These are phyloP conservation scores for Polygonum maritimum DNA, from an alignment of 148 eudicot genomes.

Conservation along the genomic window DNA sequence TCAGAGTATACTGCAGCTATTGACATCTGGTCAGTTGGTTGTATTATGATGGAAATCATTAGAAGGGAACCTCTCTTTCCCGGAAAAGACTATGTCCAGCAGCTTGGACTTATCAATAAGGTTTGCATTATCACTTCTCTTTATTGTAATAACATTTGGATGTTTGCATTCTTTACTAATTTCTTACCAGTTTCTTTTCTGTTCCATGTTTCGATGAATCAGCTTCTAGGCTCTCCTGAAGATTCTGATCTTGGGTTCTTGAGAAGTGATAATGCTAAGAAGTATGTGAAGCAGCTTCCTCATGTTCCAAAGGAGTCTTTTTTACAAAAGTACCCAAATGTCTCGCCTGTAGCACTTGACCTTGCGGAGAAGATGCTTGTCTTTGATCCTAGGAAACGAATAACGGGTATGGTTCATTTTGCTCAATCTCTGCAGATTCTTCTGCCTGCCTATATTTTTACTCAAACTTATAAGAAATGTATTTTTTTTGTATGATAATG, in stretches of 20 bases:
- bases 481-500: neutral
- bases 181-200: neutral
- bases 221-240: conserved; percentile 90
- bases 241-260: conserved; percentile 92
- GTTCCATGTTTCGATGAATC: neutral
- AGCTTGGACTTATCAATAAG: conserved; percentile 77
- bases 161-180: neutral
- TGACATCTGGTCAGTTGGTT: conserved; percentile 98
- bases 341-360: conserved; percentile 73
- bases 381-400: conserved; percentile 92
- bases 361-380: conserved; percentile 93
- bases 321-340: conserved; percentile 54
- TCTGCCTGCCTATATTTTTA: neutral
- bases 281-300: conserved; percentile 78
- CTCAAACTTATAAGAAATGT: neutral
- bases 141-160: neutral
- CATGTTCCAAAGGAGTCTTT: conserved; percentile 57
- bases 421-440: neutral
- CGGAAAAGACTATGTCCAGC: conserved; percentile 90
- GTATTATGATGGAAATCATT: conserved; percentile 92
- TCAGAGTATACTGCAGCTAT: conserved; percentile 88
- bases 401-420: conserved; percentile 47
- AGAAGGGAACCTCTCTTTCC: conserved; percentile 80
- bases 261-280: conserved; percentile 79
- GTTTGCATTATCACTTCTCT: conserved; percentile 21